A percentile compares a stretch with the other conserved stretches of the same genome.
Evolutionary conservation across 1,284 basidiomycete species (phyloP).

Genomic region (Takashimella tepidaria): DNA sequence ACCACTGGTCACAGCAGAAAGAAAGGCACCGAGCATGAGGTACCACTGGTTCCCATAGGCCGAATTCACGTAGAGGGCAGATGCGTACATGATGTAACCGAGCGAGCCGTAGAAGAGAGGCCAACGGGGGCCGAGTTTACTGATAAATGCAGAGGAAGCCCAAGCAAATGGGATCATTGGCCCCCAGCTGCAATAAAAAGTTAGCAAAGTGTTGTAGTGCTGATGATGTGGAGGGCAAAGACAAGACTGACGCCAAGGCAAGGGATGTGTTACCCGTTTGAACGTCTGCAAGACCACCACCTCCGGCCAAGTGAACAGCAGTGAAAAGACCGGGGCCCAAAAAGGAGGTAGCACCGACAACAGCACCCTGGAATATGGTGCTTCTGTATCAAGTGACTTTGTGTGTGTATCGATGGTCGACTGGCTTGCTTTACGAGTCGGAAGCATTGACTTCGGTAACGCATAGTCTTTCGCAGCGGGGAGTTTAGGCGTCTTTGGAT

Average conservation of each 20-base stretch:
- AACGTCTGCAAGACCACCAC: conserved; percentile 28
- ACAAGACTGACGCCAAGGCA: conserved; percentile 39
- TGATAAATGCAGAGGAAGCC: conserved; percentile 18
- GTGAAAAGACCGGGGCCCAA: conserved; percentile 42
- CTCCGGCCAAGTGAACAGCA: conserved; percentile 34
- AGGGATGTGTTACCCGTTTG: conserved; percentile 41
- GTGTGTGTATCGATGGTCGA: background rate
- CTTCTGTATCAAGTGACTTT: conserved; percentile 17
- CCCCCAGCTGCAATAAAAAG: background rate
- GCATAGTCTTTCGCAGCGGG: too few relatives aligned
- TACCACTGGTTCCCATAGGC: conserved; percentile 37
- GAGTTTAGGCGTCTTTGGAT: too few relatives aligned
- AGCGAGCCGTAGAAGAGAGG: conserved; percentile 35
- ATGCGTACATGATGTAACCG: conserved; percentile 43
- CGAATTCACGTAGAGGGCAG: conserved; percentile 32
- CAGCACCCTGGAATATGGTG: conserved; percentile 26
- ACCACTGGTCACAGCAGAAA: conserved; percentile 44
- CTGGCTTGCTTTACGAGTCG: too few relatives aligned
- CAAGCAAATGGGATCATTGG: conserved; percentile 9
- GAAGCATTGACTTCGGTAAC: too few relatives aligned
- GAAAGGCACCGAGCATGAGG: conserved; percentile 42
- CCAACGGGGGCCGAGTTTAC: conserved; percentile 27
- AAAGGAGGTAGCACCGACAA: conserved; percentile 44
- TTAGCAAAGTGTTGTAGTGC: conserved; percentile 9
- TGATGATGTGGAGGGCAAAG: conserved; percentile 38